A percentile compares a stretch with the other conserved stretches of the same genome.
phyloP scores from a whole-genome alignment of 257 asterid genomes.

The Apocynum venetum region DNA sequence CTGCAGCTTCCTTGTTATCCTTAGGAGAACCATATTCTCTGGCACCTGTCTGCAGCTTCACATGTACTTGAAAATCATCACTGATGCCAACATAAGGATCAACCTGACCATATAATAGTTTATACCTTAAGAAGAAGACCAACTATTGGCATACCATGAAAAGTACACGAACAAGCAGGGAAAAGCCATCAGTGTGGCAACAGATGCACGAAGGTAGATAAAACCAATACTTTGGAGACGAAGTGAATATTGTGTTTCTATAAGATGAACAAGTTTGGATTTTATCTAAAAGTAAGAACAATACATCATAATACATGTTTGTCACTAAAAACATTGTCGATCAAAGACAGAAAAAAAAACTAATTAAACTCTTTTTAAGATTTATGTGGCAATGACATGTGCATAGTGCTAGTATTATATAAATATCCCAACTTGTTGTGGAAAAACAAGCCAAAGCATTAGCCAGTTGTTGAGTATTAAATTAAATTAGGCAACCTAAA shows the following conservation, averaged over 20 bases:
- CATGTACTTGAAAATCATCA: constrained; percentile 72
- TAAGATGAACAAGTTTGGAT: background rate
- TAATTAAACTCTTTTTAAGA: too few relatives aligned
- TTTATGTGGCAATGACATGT: too few relatives aligned
- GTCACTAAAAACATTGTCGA: too few relatives aligned
- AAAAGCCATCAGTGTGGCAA: background rate
- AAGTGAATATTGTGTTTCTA: background rate
- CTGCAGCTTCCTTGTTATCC: constrained; percentile 66
- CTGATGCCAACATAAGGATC: constrained; percentile 84
- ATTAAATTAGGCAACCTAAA: too few relatives aligned
- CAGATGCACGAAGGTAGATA: background rate
- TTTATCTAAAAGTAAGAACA: background rate
- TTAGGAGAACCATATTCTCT: constrained; percentile 56
- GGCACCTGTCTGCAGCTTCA: constrained; percentile 53
- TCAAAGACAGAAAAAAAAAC: too few relatives aligned
- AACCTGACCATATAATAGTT: constrained; percentile 35
- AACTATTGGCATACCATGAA: background rate
- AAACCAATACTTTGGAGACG: background rate
- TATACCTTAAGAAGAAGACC: background rate
- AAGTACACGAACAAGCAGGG: background rate
- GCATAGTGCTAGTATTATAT: too few relatives aligned
- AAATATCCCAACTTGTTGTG: background rate
- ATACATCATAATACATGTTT: too few relatives aligned
- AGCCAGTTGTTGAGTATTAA: too few relatives aligned
- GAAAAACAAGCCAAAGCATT: background rate